Base-by-base conservation (phyloP, 2,329 filamentous ascomycete species). In the Corinectria fuckeliana region DNA sequence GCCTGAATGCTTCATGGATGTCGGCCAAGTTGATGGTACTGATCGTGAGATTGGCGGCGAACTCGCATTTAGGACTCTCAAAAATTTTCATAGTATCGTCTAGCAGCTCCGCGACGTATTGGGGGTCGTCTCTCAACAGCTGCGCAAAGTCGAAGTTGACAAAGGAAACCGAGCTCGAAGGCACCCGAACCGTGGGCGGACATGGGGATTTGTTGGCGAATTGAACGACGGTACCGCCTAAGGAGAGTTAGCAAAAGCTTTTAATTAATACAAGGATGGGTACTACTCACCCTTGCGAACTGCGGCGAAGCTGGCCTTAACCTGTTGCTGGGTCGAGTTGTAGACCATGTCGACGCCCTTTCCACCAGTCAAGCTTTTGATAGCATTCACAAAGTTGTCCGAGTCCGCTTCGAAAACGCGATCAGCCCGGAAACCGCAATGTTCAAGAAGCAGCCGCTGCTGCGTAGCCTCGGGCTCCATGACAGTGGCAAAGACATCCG, bases 321-420 rank as follows among this genome's bases (percentile, higher is more conserved):
- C 50, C 32, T 75, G 64, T 8, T 73, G 66, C 47, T 76, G 75
- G 0, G 81, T 78, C 0, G 81, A 74, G 61, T 82, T 81, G 50
- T 82, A 81, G 2, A 83, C 71, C 3, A 82, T 58, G 42, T 84
- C 78, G 2, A 82, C 68, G 11, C 76, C 76, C 26, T 62, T 63
- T 3, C 66, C 69, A 13, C 58, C 60, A 1, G 78, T 81, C 16
- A 72, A 52, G 0, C 70, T 60, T 23, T 72, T 64, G 30, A 82
- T 61, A 3, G 63, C 50, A 0, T 68, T 62, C 9, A 76, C 72
- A 16, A 79, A 76, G 16, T 63, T 68, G 23, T 76, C 73, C 5
- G 72, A 69, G 23, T 74, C 72, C 0, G 69, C 72, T 25, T 75
- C 69, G 3, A 85, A 62, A 11, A 84, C 79, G 20, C 73, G 73